Evolutionary conservation across 805 yeast genomes (phyloP).

Genomic region (Myxozyma kluyveri): DNA sequence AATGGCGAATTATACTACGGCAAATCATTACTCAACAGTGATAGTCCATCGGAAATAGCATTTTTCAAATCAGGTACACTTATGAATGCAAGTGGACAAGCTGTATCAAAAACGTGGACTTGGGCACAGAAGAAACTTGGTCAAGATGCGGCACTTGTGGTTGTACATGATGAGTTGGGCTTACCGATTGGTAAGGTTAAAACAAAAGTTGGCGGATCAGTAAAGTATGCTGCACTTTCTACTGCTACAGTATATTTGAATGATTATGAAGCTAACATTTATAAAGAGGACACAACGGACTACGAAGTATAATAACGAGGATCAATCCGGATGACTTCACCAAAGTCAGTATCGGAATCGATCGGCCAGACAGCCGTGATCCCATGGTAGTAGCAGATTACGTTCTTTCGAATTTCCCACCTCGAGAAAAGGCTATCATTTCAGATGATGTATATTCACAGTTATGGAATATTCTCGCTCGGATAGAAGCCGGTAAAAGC

Average conservation of each 20-base stretch:
- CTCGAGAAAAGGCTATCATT: constrained; percentile 46
- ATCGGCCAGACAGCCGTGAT: constrained; percentile 53
- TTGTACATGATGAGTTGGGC: constrained; percentile 78
- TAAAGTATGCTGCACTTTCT: constrained; percentile 36
- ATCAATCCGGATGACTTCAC: constrained; percentile 53
- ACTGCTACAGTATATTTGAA: not conserved
- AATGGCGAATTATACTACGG: constrained; percentile 29
- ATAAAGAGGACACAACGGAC: constrained; percentile 81
- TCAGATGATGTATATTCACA: constrained; percentile 33
- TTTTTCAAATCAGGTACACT: constrained; percentile 53
- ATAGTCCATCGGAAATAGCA: constrained; percentile 36
- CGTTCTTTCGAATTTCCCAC: constrained; percentile 57
- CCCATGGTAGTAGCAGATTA: constrained; percentile 52
- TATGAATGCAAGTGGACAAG: constrained; percentile 73
- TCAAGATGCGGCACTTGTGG: constrained; percentile 47
- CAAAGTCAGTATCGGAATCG: constrained; percentile 77
- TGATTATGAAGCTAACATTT: constrained; percentile 2
- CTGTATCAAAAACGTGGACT: constrained; percentile 51
- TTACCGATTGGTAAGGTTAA: constrained; percentile 64
- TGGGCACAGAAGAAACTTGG: constrained; percentile 34
- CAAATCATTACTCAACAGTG: constrained; percentile 33
- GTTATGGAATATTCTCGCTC: constrained; percentile 12
- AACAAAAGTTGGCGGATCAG: constrained; percentile 56
- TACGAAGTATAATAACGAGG: constrained; percentile 52
- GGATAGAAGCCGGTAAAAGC: constrained; percentile 4